Evolutionary conservation across 441 rosid genomes (phyloP), one percentile per base, ranked within the genome.

Genomic region (Omphalea diandra): DNA sequence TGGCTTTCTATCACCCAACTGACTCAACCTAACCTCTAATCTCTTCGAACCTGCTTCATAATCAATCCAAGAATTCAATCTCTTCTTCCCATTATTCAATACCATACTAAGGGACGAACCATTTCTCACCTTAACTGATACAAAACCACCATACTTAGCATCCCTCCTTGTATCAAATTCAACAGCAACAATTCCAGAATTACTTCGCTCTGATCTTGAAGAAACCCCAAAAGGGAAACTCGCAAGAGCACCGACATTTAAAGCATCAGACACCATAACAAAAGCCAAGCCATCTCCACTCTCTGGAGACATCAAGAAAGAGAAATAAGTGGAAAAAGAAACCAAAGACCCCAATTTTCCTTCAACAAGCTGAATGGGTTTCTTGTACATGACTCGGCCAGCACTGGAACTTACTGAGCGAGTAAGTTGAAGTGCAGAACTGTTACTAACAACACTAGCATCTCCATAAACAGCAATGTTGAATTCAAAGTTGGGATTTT

Each of bases 281-380:
- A 93, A 86, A 66, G 88, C 89, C 76, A 93, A 74, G 36, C 87
- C 94, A 71, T 74, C 85, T 71, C 85, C 90, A 69, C 15, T 63
- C 36, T 77, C 89, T 31, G 63, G 74, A 9, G 90, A 73, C 78
- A 93, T 73, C 0, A 86, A 86, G 68, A 90, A 89, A 11, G 96
- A 83, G 76, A 93, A 89, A 74, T 78, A 73, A 65, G 84, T 89
- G 27, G 94, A 86, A 73, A 93, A 90, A 72, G 92, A 85, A 60
- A 80, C 87, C 65, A 73, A 76, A 2, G 58, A 84, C 56, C 75
- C 75, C 40, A 86, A 76, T 53, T 79, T 81, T 83, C 94, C 93
- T 83, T 78, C 77, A 69, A 86, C 81, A 49, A 93, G 80, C 82
- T 81, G 84, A 80, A 93, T 80, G 83, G 98, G 89, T 69, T 84